A percentile compares a stretch with the other conserved stretches of the same genome.
These are phyloP conservation scores for Cercospora citrullina DNA, from an alignment of 2,329 filamentous ascomycete genomes.

Conservation along the genomic window DNA sequence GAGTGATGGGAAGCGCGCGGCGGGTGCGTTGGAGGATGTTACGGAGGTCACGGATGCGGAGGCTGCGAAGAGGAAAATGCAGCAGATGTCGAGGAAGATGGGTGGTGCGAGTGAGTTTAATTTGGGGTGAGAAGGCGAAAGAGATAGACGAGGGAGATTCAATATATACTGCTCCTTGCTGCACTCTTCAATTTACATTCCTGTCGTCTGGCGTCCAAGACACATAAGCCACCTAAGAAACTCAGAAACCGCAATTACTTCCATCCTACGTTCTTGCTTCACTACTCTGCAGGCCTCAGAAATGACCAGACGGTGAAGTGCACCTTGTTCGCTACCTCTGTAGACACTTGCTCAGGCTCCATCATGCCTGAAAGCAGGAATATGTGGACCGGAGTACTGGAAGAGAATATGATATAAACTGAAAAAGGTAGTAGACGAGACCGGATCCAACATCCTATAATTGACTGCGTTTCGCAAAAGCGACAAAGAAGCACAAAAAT, in stretches of 20 bases:
- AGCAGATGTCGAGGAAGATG: constrained; percentile 52
- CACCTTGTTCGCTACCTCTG: not conserved
- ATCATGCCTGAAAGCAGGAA: not conserved
- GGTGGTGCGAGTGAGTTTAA: constrained; percentile 59
- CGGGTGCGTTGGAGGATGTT: constrained; percentile 34
- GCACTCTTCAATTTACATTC: not conserved
- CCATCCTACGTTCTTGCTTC: not conserved
- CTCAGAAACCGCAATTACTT: not conserved
- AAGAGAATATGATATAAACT: too few species aligned
- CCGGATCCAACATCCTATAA: too few species aligned
- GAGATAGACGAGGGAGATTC: not conserved
- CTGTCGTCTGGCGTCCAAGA: not conserved
- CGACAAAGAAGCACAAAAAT: too few species aligned
- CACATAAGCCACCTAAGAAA: too few species aligned
- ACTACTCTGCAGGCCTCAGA: not conserved
- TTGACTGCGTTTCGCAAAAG: too few species aligned
- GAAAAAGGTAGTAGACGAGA: too few species aligned
- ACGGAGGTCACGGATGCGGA: constrained; percentile 40
- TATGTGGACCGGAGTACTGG: not conserved
- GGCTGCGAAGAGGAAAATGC: constrained; percentile 54
- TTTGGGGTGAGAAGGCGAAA: constrained; percentile 46
- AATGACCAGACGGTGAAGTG: not conserved
- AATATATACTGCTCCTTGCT: too few species aligned
- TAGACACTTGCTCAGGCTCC: not conserved
- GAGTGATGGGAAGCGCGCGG: constrained; percentile 29